Conservation (phyloP, 1,284 basidiomycete genomes). For the Austropuccinia psidii region DNA sequence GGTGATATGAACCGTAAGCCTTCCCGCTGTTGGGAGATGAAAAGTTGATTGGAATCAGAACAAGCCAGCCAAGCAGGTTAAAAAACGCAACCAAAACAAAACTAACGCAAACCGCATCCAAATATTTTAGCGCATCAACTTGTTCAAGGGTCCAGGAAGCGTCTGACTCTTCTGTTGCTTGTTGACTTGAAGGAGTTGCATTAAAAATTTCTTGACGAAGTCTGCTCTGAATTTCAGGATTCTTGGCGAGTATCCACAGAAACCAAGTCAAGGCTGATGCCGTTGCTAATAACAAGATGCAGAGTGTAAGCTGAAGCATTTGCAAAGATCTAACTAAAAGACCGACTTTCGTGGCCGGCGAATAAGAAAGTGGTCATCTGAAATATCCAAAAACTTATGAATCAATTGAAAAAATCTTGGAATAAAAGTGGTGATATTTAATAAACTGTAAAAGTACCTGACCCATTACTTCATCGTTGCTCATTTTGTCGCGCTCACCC, state of each 20-base stretch:
- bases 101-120: slow-evolving; percentile 63
- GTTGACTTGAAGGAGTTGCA: too few species aligned
- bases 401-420: slow-evolving; percentile 36
- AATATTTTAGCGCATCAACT: slow-evolving; percentile 60
- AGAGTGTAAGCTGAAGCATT: not conserved
- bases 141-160: slow-evolving; percentile 52
- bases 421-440: slow-evolving; percentile 37
- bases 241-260: slow-evolving; percentile 58
- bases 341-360: slow-evolving; percentile 42
- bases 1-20: slow-evolving; percentile 55
- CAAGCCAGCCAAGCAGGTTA: not conserved
- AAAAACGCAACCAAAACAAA: too few species aligned
- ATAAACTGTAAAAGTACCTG: slow-evolving; percentile 11
- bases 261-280: slow-evolving; percentile 65
- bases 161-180: not conserved
- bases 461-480: not conserved
- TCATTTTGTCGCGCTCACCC: not conserved
- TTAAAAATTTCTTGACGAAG: slow-evolving; percentile 58
- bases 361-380: slow-evolving; percentile 44
- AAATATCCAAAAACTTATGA: slow-evolving; percentile 38
- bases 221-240: slow-evolving; percentile 55
- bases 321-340: not conserved
- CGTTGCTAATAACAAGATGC: slow-evolving; percentile 53
- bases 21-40: slow-evolving; percentile 51
- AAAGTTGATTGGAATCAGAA: too few species aligned